Base-by-base conservation (phyloP, 1,284 basidiomycete genomes). In the Rhizoctonia solani region DNA sequence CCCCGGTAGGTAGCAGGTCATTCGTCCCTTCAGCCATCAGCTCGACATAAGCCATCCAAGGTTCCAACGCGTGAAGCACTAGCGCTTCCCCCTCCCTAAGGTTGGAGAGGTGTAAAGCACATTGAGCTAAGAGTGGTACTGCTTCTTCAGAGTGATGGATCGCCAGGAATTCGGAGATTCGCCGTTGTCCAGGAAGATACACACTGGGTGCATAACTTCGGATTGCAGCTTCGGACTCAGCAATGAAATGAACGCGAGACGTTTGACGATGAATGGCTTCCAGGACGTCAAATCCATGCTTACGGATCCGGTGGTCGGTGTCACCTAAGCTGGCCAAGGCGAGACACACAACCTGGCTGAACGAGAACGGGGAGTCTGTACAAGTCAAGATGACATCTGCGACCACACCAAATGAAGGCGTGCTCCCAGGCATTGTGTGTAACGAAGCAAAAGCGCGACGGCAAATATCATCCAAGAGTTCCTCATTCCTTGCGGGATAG, bases 261-360 rank as follows among this genome's bases (percentile, higher is more conserved):
- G 52, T 66, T 29, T 63, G 59, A 8, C 59, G 65, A 30, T 67
- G 54, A 49, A 89, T 82, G 19, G 84, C 83, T 71, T 92, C 87
- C n/a, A 95, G 80, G 69, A 93, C 84, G 68, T 86, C 82, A 75
- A 95, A 90, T 0, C 95, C 90, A 53, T 85, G 84, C n/a, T 84
- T 82, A 4, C 95, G 87, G 47, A 90, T 86, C 30, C 82, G 80
- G 1, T 82, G 73, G 32, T 86, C 82, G 1, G 87, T 85, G 75
- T 96, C 91, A 37, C 91, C 90, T 2, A 98, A 83, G 75, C 96
- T 96, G 21, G 91, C 87, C 9, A 97, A 79, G 0, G 89, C 90
- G 3, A 96, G 81, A 72, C 89, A 95, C n/a, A 87, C 83, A 9
- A 87, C 80, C 74, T 96, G 92, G 30, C 85, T 81, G 72, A 92